Evolutionary conservation across 2,329 filamentous ascomycete genomes (phyloP), one percentile per base, ranked within the genome.

Genomic region (Aspergillus jensenii): DNA sequence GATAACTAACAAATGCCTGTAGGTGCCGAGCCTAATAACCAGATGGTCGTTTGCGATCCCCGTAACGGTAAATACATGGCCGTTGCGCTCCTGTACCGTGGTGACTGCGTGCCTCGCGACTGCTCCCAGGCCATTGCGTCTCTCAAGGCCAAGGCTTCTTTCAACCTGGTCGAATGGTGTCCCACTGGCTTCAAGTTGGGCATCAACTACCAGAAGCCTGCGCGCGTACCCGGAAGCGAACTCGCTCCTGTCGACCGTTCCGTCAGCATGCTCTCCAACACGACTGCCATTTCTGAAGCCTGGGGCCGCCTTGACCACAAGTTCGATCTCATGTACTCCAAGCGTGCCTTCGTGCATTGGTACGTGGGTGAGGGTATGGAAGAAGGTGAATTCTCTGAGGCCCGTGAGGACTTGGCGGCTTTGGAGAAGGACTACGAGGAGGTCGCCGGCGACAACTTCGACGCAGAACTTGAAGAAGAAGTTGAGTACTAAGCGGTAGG

Each of bases 361-460:
- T 88, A 88, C 66, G 90, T 95, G 54, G 90, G 90, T 65, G 90
- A 95, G 80, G 90, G 90, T 79, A 95, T 95, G 90, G 90, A 95
- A 81, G 90, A 95, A 76, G 90, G 90, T 69, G 90, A 95, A 77
- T 95, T 95, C 81, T 90, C 87, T 62, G 90, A 95, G 78, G 90
- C 90, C 61, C 88, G 90, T 67, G 90, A 95, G 80, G 90, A 95
- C 74, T 82, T 95, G 60, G 90, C 90, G 62, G 90, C 90, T 48
- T 82, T 95, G 35, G 90, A 93, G 82, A 90, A 89, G 81, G 90
- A 93, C 70, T 93, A 93, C 74, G 90, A 92, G 77, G 90, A 93
- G 82, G 90, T 93, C 67, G 90, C 89, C 60, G 84, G 82, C 73
- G 90, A 93, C 76, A 78, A 81, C 63, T 80, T 87, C 66, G 80